These are phyloP conservation scores for Grammothele lineata DNA, from an alignment of 768 basidiomycete genomes.

Conservation along the genomic window DNA sequence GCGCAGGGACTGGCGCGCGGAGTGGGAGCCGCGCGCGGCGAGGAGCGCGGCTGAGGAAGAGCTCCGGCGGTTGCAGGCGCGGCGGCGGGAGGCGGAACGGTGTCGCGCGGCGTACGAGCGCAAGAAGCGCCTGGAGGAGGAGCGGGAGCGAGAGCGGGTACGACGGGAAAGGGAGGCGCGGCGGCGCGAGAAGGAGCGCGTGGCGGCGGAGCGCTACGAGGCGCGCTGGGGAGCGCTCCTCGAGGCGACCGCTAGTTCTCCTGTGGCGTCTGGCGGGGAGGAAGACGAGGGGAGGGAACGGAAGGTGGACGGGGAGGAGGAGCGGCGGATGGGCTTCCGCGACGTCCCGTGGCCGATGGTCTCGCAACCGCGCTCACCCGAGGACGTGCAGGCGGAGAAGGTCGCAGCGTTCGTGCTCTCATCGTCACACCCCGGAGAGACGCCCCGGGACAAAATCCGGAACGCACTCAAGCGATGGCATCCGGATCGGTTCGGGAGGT, in stretches of 20 bases:
- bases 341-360: conserved; percentile 71
- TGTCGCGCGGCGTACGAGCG: conserved; percentile 32
- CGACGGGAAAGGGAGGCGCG: conserved; percentile 40
- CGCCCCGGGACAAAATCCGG: conserved; percentile 63
- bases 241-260: conserved; percentile 3
- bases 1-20: neutral
- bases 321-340: conserved; percentile 50
- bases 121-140: conserved; percentile 35
- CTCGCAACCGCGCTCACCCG: conserved; percentile 35
- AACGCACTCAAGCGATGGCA: conserved; percentile 74
- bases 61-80: conserved; percentile 17
- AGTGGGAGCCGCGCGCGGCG: conserved; percentile 15
- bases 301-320: conserved; percentile 18
- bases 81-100: conserved; percentile 19
- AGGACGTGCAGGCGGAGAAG: conserved; percentile 50
- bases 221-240: conserved; percentile 53
- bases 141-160: conserved; percentile 29
- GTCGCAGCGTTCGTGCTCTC: conserved; percentile 62
- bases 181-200: conserved; percentile 40
- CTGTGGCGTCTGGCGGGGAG: conserved; percentile 6
- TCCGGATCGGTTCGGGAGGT: conserved; percentile 67
- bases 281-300: neutral
- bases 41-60: conserved; percentile 22
- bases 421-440: conserved; percentile 55
- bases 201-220: conserved; percentile 66